These are phyloP conservation scores for Lactarius trivialis DNA, from an alignment of 768 basidiomycete genomes.

Conservation along the genomic window DNA sequence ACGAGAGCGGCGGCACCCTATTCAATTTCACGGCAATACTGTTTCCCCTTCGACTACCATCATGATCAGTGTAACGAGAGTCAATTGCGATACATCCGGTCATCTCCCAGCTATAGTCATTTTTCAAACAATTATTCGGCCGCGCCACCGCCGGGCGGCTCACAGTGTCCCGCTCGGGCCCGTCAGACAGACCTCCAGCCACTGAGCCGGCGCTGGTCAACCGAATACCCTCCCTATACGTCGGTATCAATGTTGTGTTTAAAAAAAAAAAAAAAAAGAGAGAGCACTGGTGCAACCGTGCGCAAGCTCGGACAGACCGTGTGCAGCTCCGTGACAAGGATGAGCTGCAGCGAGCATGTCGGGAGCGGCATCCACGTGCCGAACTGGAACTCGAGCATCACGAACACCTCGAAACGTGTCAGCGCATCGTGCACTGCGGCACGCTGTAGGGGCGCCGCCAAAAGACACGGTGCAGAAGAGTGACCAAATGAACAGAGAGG, in stretches of 20 bases:
- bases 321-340: constrained; percentile 35
- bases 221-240: constrained; percentile 11
- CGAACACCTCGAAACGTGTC: constrained; percentile 32
- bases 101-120: background rate
- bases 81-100: background rate
- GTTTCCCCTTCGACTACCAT: background rate
- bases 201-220: constrained; percentile 2
- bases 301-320: constrained; percentile 34
- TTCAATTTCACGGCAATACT: too few relatives aligned
- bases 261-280: too few relatives aligned
- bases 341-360: constrained; percentile 30
- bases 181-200: constrained; percentile 4
- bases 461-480: too few relatives aligned
- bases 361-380: constrained; percentile 32
- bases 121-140: background rate
- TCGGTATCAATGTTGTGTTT: constrained; percentile 22
- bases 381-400: constrained; percentile 35
- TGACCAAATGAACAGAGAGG: too few relatives aligned
- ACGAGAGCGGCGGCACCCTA: too few relatives aligned
- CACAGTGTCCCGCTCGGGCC: too few relatives aligned
- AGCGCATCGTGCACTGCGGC: constrained; percentile 31
- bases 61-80: background rate
- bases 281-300: constrained; percentile 32
- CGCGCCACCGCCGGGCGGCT: background rate
- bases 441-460: too few relatives aligned